Percentiles rank a stretch among this genome's conserved stretches.
These are phyloP conservation scores for Acanthamoeba royreba DNA, from an alignment of 208 protist species.

Conservation along the genomic window DNA sequence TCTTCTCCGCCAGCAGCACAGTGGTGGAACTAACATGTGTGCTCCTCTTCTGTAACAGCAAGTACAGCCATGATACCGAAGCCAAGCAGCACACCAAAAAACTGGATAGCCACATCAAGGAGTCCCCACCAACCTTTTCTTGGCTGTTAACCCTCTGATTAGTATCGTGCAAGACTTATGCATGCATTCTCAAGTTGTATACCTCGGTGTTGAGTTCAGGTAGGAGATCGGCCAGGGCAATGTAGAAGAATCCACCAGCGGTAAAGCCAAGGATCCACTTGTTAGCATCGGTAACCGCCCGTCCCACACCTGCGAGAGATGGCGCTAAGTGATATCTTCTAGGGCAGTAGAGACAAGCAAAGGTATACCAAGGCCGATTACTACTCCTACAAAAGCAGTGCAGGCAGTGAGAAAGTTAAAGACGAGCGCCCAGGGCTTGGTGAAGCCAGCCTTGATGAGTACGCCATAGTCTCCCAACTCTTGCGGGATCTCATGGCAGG, in stretches of 20 bases:
- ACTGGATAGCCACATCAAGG: not conserved
- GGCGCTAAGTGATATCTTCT: too few species aligned
- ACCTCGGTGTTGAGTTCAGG: not conserved
- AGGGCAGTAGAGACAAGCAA: too few species aligned
- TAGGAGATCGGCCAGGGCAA: not conserved
- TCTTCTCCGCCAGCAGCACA: too few species aligned
- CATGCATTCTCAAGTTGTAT: not conserved
- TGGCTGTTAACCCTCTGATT: not conserved
- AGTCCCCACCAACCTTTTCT: not conserved
- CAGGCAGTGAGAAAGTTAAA: constrained; percentile 9
- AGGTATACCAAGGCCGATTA: constrained; percentile 30
- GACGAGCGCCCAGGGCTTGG: not conserved
- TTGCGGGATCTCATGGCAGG: constrained; percentile 53
- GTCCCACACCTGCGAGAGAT: too few species aligned
- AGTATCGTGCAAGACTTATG: not conserved
- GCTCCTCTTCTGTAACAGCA: not conserved
- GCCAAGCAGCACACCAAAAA: not conserved
- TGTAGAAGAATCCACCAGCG: not conserved
- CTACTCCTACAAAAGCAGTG: not conserved
- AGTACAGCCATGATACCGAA: not conserved
- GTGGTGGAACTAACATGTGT: not conserved
- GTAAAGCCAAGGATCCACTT: constrained; percentile 3
- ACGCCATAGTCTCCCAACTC: constrained; percentile 49
- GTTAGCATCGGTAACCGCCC: not conserved
- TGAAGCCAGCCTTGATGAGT: constrained; percentile 18